Conservation (phyloP, 495 filamentous ascomycete genomes). For the Aspergillus kassunensis region DNA sequence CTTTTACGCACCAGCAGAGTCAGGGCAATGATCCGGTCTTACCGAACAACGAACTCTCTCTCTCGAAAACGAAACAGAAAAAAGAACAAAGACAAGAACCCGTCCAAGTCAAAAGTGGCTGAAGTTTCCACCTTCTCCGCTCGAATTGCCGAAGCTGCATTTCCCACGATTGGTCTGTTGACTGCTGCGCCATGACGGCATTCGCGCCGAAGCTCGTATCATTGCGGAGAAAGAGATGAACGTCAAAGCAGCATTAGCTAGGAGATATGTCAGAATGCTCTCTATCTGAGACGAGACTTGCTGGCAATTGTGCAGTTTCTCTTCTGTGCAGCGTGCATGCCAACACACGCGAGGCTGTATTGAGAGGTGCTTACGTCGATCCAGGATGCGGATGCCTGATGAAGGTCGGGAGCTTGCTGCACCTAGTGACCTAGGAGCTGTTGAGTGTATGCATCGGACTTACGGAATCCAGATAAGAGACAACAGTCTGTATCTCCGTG, state of each 20-base stretch:
- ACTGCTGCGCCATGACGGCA: slow-evolving; percentile 8
- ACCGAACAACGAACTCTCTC: neutral
- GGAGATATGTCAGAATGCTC: neutral
- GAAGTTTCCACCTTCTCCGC: neutral
- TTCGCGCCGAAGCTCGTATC: neutral
- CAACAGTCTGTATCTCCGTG: too few relatives aligned
- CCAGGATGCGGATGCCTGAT: neutral
- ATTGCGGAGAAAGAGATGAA: neutral
- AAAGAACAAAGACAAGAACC: neutral
- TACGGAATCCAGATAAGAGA: too few relatives aligned
- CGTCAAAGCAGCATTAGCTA: neutral
- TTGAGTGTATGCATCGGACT: too few relatives aligned
- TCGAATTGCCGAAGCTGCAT: slow-evolving; percentile 1
- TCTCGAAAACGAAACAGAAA: neutral
- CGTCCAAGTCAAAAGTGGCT: neutral
- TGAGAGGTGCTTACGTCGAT: neutral
- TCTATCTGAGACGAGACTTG: neutral
- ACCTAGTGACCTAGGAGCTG: too few relatives aligned
- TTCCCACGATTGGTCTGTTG: neutral
- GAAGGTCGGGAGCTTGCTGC: too few relatives aligned
- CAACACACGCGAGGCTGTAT: neutral
- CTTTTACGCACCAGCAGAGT: too few relatives aligned
- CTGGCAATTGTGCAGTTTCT: neutral
- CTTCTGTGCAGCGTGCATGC: too few relatives aligned
- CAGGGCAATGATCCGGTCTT: neutral